Conservation (phyloP, 2,329 filamentous ascomycete species). For the Verticillium albo-atrum region DNA sequence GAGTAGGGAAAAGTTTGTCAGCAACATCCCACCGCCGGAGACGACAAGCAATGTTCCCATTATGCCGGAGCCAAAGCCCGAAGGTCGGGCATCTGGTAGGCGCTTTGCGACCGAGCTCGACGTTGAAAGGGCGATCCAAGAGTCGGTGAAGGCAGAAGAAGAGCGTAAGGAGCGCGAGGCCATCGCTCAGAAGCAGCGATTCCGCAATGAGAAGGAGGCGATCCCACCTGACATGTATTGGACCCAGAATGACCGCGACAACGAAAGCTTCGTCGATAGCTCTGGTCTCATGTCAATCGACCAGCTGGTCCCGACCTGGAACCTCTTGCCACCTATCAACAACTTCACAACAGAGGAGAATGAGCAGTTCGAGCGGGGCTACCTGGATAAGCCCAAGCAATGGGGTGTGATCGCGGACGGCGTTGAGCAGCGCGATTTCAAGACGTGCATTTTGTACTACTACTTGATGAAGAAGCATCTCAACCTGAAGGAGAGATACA, state of each 20-base stretch:
- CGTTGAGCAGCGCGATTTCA: conserved; percentile 65
- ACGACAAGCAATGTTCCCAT: conserved; percentile 26
- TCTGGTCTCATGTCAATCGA: conserved; percentile 62
- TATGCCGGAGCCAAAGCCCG: conserved; percentile 38
- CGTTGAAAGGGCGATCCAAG: conserved; percentile 65
- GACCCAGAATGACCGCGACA: conserved; percentile 53
- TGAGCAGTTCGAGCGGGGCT: conserved; percentile 67
- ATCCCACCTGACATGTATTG: conserved; percentile 67
- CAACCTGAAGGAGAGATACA: conserved; percentile 73
- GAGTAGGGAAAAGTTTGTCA: conserved; percentile 50
- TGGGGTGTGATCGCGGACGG: conserved; percentile 73
- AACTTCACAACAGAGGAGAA: conserved; percentile 72
- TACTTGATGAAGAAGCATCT: conserved; percentile 74
- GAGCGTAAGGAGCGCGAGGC: conserved; percentile 65
- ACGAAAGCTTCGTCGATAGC: conserved; percentile 58
- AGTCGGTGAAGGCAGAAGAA: conserved; percentile 66
- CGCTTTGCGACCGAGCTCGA: conserved; percentile 70
- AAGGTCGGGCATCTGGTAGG: conserved; percentile 48
- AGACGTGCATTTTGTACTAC: conserved; percentile 80
- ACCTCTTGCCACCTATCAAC: conserved; percentile 67
- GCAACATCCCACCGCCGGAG: conserved; percentile 29
- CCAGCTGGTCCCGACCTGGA: conserved; percentile 64
- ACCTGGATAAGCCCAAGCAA: conserved; percentile 73
- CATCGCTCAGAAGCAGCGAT: conserved; percentile 61
- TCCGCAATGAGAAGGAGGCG: conserved; percentile 73